phyloP scores from a whole-genome alignment of 345 rosid genomes.

The Cardamine chenopodiifolia region DNA sequence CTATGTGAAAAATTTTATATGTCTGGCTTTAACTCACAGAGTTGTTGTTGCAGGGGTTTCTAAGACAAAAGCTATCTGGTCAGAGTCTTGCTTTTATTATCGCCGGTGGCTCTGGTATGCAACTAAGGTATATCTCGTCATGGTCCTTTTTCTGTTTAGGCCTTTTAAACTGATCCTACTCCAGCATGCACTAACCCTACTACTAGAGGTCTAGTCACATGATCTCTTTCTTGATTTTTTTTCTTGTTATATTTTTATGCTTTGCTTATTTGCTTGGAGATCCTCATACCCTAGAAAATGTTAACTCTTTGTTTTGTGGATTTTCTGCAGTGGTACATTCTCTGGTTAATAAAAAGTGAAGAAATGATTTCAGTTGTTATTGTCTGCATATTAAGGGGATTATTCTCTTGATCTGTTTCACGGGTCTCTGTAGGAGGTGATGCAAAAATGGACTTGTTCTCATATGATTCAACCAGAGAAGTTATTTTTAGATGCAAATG shows the following conservation, averaged over 20 bases:
- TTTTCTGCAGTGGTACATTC: conserved; percentile 13
- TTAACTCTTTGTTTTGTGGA: background rate
- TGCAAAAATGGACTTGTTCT: too few species aligned
- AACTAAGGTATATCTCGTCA: background rate
- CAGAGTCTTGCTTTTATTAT: conserved; percentile 94
- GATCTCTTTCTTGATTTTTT: conserved; percentile 1
- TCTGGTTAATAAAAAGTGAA: conserved; percentile 24
- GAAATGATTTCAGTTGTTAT: conserved; percentile 12
- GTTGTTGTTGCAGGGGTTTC: conserved; percentile 64
- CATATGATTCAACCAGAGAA: too few species aligned
- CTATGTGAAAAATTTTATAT: background rate
- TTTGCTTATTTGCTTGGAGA: conserved; percentile 15
- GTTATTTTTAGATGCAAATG: too few species aligned
- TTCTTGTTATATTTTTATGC: conserved; percentile 2
- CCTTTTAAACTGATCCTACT: conserved; percentile 12
- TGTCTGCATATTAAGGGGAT: background rate
- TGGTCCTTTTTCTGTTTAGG: conserved; percentile 1
- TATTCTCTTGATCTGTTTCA: background rate
- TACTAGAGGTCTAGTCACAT: conserved; percentile 10
- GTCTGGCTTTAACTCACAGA: background rate
- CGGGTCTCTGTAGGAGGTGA: too few species aligned
- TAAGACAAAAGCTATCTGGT: conserved; percentile 87
- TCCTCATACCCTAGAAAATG: conserved; percentile 11
- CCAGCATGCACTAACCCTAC: conserved; percentile 21
- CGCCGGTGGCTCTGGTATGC: conserved; percentile 97